These are phyloP conservation scores for Cercospora sojina DNA, from an alignment of 2,329 filamentous ascomycete species.

Conservation along the genomic window DNA sequence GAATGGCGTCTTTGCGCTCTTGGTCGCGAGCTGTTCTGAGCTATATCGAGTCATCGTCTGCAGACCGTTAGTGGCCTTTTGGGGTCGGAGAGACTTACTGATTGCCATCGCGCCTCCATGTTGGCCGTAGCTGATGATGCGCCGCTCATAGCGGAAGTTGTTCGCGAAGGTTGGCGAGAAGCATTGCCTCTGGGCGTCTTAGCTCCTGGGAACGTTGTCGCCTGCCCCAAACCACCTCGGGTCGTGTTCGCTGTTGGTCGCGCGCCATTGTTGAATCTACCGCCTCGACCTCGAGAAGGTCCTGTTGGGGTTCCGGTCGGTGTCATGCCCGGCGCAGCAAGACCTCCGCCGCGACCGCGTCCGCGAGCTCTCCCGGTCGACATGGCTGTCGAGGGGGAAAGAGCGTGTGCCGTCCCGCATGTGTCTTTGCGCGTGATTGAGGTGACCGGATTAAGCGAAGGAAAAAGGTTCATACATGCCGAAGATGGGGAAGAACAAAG, in stretches of 20 bases:
- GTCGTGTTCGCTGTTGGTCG: slow-evolving; percentile 6
- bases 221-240: slow-evolving; percentile 10
- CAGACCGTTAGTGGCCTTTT: slow-evolving; percentile 27
- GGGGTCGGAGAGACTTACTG: slow-evolving; percentile 23
- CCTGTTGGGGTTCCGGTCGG: slow-evolving; percentile 2
- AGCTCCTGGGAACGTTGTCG: background rate
- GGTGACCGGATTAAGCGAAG: slow-evolving; percentile 7
- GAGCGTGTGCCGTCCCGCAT: slow-evolving; percentile 19
- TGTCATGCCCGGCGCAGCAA: slow-evolving; percentile 14
- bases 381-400: slow-evolving; percentile 25
- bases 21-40: slow-evolving; percentile 51
- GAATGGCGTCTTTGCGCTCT: slow-evolving; percentile 54
- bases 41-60: slow-evolving; percentile 37
- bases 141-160: slow-evolving; percentile 1
- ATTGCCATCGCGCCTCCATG: slow-evolving; percentile 26
- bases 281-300: slow-evolving; percentile 12
- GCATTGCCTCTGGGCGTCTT: slow-evolving; percentile 9
- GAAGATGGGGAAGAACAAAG: slow-evolving; percentile 6
- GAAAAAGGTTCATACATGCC: slow-evolving; percentile 9
- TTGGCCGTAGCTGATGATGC: slow-evolving; percentile 19
- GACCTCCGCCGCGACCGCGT: slow-evolving; percentile 23
- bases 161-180: slow-evolving; percentile 5
- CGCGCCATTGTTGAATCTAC: slow-evolving; percentile 5
- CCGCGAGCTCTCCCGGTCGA: slow-evolving; percentile 24
- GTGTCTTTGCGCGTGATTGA: slow-evolving; percentile 13